These are phyloP conservation scores for Domatiomyces globalis DNA, from an alignment of 2,329 filamentous ascomycete genomes.

Conservation along the genomic window DNA sequence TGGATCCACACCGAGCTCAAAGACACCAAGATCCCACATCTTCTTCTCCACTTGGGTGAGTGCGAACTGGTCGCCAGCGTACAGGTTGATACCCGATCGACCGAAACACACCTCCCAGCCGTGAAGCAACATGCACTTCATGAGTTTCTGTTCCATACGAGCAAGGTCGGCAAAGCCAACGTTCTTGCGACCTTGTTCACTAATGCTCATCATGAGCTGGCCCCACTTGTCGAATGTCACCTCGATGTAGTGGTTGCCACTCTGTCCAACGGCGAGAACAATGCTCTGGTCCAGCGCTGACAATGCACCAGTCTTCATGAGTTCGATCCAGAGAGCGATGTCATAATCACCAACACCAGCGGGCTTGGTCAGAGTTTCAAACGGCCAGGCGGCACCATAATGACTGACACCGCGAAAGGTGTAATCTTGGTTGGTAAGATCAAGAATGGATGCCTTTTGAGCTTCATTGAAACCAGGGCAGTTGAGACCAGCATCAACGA, in stretches of 20 bases:
- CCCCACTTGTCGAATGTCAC: conserved; percentile 6
- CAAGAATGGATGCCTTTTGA: conserved; percentile 18
- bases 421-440: conserved; percentile 3
- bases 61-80: neutral
- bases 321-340: conserved; percentile 13
- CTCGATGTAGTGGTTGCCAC: conserved; percentile 6
- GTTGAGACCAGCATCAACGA: conserved; percentile 28
- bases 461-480: conserved; percentile 33
- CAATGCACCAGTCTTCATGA: conserved; percentile 9
- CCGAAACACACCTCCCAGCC: conserved; percentile 6
- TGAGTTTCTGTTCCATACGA: conserved; percentile 5
- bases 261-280: neutral
- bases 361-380: conserved; percentile 10
- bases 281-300: conserved; percentile 4
- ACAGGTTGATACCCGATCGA: neutral
- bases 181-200: conserved; percentile 3
- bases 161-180: conserved; percentile 6
- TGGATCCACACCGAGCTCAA: neutral
- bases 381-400: conserved; percentile 15
- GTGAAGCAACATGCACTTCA: conserved; percentile 5
- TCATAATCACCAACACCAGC: conserved; percentile 8
- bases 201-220: conserved; percentile 7
- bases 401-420: conserved; percentile 4
- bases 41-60: neutral
- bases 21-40: neutral